Conservation (phyloP, 305 asterid species). For the Fraxinus albicans region DNA sequence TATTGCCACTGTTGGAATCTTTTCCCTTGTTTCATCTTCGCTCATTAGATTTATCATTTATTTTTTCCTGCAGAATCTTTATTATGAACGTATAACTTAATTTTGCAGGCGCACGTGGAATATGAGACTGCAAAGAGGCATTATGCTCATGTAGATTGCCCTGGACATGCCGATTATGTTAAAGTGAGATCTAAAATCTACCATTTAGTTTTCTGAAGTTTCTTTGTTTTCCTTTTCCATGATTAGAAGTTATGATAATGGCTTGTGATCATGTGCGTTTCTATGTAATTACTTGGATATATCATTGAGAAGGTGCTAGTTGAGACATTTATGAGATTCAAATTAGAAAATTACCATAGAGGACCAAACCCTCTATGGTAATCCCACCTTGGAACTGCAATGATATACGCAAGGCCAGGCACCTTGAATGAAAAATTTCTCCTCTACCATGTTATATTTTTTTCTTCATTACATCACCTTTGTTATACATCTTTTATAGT, state of each 20-base stretch:
- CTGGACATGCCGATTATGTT: slow-evolving; percentile 96
- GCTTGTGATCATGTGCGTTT: neutral
- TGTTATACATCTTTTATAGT: neutral
- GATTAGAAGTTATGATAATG: neutral
- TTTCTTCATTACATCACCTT: neutral
- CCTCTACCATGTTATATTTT: neutral
- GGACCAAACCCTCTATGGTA: neutral
- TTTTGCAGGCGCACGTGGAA: slow-evolving; percentile 90
- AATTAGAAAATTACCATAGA: neutral
- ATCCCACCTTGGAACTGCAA: neutral
- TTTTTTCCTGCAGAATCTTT: neutral
- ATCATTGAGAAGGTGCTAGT: slow-evolving; percentile 12
- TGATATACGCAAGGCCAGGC: neutral
- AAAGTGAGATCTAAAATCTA: slow-evolving; percentile 50
- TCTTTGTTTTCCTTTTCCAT: neutral
- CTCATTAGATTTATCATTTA: neutral
- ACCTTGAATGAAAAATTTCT: neutral
- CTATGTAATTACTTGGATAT: neutral
- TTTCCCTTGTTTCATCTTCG: neutral
- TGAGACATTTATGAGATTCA: neutral
- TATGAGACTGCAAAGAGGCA: slow-evolving; percentile 88
- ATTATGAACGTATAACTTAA: slow-evolving; percentile 21
- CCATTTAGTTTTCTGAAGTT: neutral
- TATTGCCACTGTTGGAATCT: slow-evolving; percentile 70
- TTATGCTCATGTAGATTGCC: slow-evolving; percentile 97